phyloP scores from a whole-genome alignment of 2,329 filamentous ascomycete species.

The Bipolaris bicolor region DNA sequence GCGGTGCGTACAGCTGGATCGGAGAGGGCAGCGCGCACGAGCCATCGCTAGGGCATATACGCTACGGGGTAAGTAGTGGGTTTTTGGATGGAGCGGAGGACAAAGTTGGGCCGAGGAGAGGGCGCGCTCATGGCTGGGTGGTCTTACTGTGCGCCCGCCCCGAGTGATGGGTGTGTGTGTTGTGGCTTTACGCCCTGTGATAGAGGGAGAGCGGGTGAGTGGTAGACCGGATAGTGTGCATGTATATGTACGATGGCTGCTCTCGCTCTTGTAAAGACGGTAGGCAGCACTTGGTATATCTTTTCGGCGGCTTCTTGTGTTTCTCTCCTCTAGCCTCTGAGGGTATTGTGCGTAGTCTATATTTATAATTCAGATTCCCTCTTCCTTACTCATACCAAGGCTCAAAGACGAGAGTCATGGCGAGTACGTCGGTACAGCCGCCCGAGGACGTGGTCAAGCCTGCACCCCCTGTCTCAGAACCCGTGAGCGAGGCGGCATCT shows the following conservation, averaged over 20 bases:
- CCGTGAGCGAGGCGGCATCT: conserved; percentile 15
- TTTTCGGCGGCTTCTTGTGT: neutral
- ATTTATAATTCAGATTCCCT: neutral
- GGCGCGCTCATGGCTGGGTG: too few species aligned
- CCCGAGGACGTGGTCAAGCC: conserved; percentile 17
- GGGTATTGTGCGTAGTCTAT: neutral
- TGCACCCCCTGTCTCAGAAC: conserved; percentile 8
- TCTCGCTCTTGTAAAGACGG: neutral
- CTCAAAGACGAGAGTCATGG: conserved; percentile 8
- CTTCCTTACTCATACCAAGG: neutral
- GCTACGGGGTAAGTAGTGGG: too few species aligned
- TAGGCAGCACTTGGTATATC: neutral
- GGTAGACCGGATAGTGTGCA: neutral
- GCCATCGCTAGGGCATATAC: too few species aligned
- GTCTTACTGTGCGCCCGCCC: too few species aligned
- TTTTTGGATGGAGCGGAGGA: too few species aligned
- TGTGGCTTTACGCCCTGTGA: too few species aligned
- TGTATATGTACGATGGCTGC: neutral
- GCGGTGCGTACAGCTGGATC: too few species aligned
- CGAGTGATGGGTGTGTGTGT: too few species aligned
- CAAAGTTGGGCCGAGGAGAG: too few species aligned
- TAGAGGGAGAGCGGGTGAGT: neutral
- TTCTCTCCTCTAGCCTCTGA: neutral
- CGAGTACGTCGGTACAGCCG: conserved; percentile 19
- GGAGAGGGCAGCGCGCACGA: too few species aligned